These are phyloP conservation scores for Globisporangium spiculum DNA, from an alignment of 352 stramenopile species.

Conservation along the genomic window DNA sequence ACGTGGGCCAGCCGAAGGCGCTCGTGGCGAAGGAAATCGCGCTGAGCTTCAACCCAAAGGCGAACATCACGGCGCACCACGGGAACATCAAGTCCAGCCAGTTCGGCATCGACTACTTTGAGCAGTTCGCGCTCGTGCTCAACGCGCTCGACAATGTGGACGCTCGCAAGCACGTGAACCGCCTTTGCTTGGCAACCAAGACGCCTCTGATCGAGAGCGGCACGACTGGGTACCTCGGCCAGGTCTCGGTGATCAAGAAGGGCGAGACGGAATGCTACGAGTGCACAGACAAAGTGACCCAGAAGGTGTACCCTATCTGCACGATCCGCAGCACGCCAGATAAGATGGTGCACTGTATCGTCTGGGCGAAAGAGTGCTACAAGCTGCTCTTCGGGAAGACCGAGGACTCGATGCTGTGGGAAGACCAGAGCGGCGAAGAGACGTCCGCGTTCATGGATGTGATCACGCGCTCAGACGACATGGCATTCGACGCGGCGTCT, in stretches of 20 bases:
- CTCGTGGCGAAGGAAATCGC: conserved; percentile 80
- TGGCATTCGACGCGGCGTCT: conserved; percentile 37
- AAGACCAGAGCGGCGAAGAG: conserved; percentile 75
- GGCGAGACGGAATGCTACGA: conserved; percentile 98
- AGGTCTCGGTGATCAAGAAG: conserved; percentile 98
- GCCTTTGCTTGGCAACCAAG: conserved; percentile 93
- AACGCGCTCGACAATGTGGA: conserved; percentile 99
- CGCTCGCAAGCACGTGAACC: conserved; percentile 98
- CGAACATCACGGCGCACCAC: conserved; percentile 93
- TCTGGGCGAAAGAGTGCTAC: conserved; percentile 95
- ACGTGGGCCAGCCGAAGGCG: conserved; percentile 98
- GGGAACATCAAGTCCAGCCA: conserved; percentile 95
- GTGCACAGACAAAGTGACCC: conserved; percentile 92
- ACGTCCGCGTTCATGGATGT: conserved; percentile 85
- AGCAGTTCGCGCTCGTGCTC: conserved; percentile 97
- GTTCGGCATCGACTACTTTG: conserved; percentile 94
- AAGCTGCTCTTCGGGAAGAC: conserved; percentile 86
- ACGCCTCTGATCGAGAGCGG: conserved; percentile 95
- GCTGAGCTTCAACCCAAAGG: conserved; percentile 85
- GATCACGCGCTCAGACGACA: conserved; percentile 42
- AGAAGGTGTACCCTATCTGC: conserved; percentile 99
- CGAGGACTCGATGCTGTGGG: conserved; percentile 95
- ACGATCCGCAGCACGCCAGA: conserved; percentile 98
- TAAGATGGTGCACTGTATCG: conserved; percentile 99
- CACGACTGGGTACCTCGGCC: conserved; percentile 98